Conservation (phyloP, 768 basidiomycete species). For the Tylopilus balloui region DNA sequence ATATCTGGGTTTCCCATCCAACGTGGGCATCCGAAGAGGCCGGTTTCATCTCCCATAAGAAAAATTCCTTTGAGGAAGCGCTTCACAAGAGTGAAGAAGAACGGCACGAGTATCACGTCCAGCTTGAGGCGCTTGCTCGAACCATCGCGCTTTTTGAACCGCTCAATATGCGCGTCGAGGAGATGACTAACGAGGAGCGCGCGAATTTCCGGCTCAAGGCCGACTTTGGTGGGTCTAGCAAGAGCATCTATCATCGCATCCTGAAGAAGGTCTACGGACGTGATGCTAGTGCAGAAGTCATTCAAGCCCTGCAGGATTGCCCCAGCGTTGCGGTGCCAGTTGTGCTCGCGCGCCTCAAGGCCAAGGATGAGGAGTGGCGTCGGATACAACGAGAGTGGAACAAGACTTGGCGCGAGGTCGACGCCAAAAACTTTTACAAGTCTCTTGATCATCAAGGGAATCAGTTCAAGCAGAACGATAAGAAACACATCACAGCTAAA, state of each 20-base stretch:
- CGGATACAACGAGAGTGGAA: constrained; percentile 93
- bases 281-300: constrained; percentile 69
- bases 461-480: constrained; percentile 93
- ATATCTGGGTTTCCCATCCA: constrained; percentile 97
- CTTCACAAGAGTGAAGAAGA: constrained; percentile 98
- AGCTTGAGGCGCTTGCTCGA: constrained; percentile 83
- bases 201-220: constrained; percentile 74
- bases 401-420: constrained; percentile 93
- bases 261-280: constrained; percentile 92
- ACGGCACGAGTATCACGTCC: constrained; percentile 95
- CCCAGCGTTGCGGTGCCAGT: constrained; percentile 90
- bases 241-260: constrained; percentile 84
- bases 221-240: constrained; percentile 85
- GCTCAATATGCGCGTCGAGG: constrained; percentile 74
- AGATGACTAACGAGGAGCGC: constrained; percentile 87
- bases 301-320: constrained; percentile 85
- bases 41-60: constrained; percentile 92
- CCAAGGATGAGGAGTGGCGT: constrained; percentile 97
- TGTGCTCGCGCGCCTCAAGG: constrained; percentile 81
- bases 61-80: constrained; percentile 93
- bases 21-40: constrained; percentile 97
- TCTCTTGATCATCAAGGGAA: constrained; percentile 95
- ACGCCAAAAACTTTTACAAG: constrained; percentile 98
- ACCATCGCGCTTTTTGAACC: constrained; percentile 93
- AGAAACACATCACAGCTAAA: constrained; percentile 84